Evolutionary conservation across 768 basidiomycete species (phyloP).

Genomic region (Coprinopsis marcescibilis): DNA sequence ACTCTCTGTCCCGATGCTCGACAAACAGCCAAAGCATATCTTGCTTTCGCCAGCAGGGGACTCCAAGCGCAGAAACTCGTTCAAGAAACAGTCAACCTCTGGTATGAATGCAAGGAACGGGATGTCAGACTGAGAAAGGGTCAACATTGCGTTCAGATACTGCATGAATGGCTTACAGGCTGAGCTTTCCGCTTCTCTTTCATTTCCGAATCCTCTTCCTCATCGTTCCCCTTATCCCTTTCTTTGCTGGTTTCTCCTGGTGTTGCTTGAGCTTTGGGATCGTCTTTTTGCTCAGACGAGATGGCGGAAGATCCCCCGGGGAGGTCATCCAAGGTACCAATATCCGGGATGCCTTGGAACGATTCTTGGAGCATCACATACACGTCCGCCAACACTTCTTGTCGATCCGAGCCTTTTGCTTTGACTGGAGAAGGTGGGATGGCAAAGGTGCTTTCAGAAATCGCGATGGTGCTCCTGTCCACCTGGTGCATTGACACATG

Average conservation of each 20-base stretch:
- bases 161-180: neutral
- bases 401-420: no score
- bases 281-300: no score
- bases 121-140: conserved; percentile 1
- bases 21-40: neutral
- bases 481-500: no score
- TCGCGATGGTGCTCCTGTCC: no score
- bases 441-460: no score
- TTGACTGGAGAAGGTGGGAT: neutral
- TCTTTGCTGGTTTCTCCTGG: no score
- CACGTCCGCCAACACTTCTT: neutral
- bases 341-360: neutral
- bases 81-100: conserved; percentile 5
- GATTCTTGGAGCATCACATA: neutral
- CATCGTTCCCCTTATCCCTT: no score
- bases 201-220: neutral
- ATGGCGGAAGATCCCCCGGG: no score
- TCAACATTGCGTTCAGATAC: neutral
- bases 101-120: conserved; percentile 8
- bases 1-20: neutral
- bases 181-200: neutral
- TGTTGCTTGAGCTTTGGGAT: no score
- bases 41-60: conserved; percentile 2
- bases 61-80: conserved; percentile 12
- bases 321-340: neutral